phyloP scores from a whole-genome alignment of 2,329 filamentous ascomycete species.

The Tricladium varicosporioides region DNA sequence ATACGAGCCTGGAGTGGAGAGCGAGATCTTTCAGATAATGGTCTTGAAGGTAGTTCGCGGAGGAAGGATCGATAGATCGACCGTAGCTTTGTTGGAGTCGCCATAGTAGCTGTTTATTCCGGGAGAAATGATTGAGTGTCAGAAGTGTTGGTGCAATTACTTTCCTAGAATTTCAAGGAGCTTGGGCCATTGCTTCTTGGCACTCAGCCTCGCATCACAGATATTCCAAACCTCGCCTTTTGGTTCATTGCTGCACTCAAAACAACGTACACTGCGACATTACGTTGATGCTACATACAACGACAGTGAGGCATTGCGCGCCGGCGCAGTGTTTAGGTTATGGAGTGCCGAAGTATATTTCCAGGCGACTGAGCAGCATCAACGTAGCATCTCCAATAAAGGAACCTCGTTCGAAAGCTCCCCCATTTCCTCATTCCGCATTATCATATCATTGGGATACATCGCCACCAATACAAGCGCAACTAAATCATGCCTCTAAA shows the following conservation, averaged over 20 bases:
- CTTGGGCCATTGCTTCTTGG: not conserved
- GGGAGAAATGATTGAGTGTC: not conserved
- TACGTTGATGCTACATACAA: not conserved
- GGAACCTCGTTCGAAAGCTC: not conserved
- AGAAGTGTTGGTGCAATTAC: not conserved
- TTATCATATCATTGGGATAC: constrained; percentile 52
- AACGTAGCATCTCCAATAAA: not conserved
- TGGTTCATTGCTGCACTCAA: not conserved
- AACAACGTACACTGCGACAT: not conserved
- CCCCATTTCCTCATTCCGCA: constrained; percentile 12
- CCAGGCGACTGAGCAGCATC: not conserved
- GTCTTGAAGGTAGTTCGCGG: constrained; percentile 79
- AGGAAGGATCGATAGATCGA: constrained; percentile 85
- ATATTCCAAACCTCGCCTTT: no score
- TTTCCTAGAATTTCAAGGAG: no score
- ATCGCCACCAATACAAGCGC: constrained; percentile 38
- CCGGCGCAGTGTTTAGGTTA: not conserved
- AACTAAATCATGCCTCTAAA: constrained; percentile 44
- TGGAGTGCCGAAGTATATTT: not conserved
- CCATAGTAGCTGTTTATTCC: constrained; percentile 9
- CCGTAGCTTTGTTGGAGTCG: constrained; percentile 54
- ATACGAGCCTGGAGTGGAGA: constrained; percentile 70
- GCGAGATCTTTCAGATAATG: constrained; percentile 48
- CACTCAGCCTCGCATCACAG: not conserved
- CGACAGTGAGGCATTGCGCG: not conserved